phyloP scores from a whole-genome alignment of 352 stramenopile species.

The Globisporangium nagaii region DNA sequence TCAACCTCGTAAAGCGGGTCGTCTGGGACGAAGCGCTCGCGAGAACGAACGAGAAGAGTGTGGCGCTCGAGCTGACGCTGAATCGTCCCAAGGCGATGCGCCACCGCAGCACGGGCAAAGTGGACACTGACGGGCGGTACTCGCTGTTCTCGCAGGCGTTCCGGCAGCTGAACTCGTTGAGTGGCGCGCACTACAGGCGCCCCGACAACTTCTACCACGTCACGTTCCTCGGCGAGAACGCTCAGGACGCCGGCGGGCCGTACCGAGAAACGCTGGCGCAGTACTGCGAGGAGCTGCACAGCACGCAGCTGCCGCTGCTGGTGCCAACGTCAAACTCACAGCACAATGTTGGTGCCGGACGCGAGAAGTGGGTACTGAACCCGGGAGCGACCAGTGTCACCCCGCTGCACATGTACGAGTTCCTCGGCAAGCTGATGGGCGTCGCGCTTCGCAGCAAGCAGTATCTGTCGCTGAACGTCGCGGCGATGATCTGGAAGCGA shows the following conservation, averaged over 20 bases:
- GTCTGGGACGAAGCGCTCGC: constrained; percentile 68
- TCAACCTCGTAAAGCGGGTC: constrained; percentile 63
- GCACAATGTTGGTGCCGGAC: constrained; percentile 82
- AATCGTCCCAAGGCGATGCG: constrained; percentile 83
- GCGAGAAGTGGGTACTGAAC: constrained; percentile 90
- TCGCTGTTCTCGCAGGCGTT: constrained; percentile 85
- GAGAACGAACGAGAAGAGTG: constrained; percentile 36
- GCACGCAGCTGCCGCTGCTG: constrained; percentile 80
- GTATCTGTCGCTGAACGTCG: constrained; percentile 85
- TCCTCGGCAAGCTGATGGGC: constrained; percentile 91
- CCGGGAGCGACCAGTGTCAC: constrained; percentile 46
- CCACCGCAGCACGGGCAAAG: constrained; percentile 48
- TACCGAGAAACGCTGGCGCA: constrained; percentile 85
- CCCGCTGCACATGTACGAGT: constrained; percentile 83
- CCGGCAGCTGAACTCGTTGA: constrained; percentile 60
- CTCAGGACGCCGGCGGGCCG: constrained; percentile 77
- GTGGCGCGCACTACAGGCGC: constrained; percentile 62
- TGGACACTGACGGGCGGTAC: constrained; percentile 56
- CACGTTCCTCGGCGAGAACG: constrained; percentile 83
- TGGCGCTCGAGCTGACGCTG: constrained; percentile 64
- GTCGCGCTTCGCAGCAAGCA: constrained; percentile 82
- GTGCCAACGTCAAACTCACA: constrained; percentile 84
- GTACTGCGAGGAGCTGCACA: constrained; percentile 81
- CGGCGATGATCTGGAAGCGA: constrained; percentile 87
- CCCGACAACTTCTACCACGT: constrained; percentile 76